Base-by-base conservation (phyloP, 306 rosid species). In the Trichosanthes truncata region DNA sequence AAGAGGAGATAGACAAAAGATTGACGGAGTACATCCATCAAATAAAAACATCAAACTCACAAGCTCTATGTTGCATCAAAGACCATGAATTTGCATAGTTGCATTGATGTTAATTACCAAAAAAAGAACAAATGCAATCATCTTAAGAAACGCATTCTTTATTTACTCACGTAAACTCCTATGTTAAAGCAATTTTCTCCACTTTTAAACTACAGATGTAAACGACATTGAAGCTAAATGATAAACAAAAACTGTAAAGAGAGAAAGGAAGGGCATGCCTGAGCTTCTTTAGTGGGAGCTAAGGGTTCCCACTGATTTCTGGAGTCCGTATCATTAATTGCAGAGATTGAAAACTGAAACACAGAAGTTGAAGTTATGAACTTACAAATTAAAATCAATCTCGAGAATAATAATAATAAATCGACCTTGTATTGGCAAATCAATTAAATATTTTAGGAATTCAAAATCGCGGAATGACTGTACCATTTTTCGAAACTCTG, bases 241-340 rank as follows among this genome's bases (percentile, higher is more conserved):
- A 77, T 62, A 60, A 78, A 55, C 38, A 62, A 40, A 0, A 43
- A 62, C 25, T 14, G 33, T 41, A 68, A 61, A 53, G 31, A 74
- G 67, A 82, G 52, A 26, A 25, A 67, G 81, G 21, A 76, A 81
- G 66, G 71, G 57, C 84, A 80, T 86, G 80, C 98, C 97, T 89
- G 98, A 38, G 97, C 97, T 87, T 95, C 98, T 89, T 95, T 92
- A 56, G 98, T 95, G 3, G 98, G 98, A 67, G 97, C 98, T 76
- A 92, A 84, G 31, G 97, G 98, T 78, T 95, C 93, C 98, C 98
- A 95, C 55, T 85, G 87, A 73, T 81, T 88, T 90, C 80, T 89
- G 66, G 97, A 80, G 51, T 91, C 93, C 1, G 97, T 89, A 38
- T 94, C 98, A 80, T 95, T 95, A 86, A 95, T 95, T 45, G 98